Evolutionary conservation across 768 basidiomycete genomes (phyloP), one percentile per base, ranked within the genome.

Genomic region (Cyclocybe aegerita): DNA sequence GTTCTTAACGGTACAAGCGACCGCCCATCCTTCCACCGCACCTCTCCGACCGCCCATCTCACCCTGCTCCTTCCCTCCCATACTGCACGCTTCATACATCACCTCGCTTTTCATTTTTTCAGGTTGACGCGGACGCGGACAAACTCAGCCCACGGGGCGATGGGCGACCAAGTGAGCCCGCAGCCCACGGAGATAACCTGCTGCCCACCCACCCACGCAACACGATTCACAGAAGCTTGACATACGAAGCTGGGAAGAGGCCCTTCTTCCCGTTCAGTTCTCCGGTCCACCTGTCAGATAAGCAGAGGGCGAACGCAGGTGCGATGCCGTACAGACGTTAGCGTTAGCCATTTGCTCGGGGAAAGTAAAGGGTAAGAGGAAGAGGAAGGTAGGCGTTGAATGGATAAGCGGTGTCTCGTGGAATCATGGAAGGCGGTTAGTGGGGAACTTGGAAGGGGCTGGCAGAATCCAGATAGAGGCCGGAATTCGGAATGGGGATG

Each of bases 171-270:
- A 14, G 16, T 14, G 15, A 8, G 36, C 14, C 39, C 41, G 35
- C 39, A 52, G 37, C 17, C 51, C 46, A 53, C 46, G 51, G 51
- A 48, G 51, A 48, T 48, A 44, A 53, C n/a, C 40, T 46, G 42
- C 44, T 31, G 49, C 44, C 43, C 29, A 43, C 42, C 23, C 23
- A 23, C 23, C 23, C 23, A 2, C 2, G 4, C 42, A 17, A 14
- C n/a, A 41, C 9, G 40, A 50, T 50, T 57, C 49, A 60, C 49
- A 57, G 52, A 52, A 57, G 43, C 60, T 81, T 80, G 57, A 84
- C 85, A 68, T 87, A 87, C 29, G 84, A 79, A 12, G 85, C 85
- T 15, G 85, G 85, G 64, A 87, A 82, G 37, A 86, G 64, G 2
- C 85, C 85, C 46, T 72, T 73, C 60, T 65, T 77, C 9, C 80